phyloP scores from a whole-genome alignment of 2,329 filamentous ascomycete genomes.

The Fusarium lyarnte region DNA sequence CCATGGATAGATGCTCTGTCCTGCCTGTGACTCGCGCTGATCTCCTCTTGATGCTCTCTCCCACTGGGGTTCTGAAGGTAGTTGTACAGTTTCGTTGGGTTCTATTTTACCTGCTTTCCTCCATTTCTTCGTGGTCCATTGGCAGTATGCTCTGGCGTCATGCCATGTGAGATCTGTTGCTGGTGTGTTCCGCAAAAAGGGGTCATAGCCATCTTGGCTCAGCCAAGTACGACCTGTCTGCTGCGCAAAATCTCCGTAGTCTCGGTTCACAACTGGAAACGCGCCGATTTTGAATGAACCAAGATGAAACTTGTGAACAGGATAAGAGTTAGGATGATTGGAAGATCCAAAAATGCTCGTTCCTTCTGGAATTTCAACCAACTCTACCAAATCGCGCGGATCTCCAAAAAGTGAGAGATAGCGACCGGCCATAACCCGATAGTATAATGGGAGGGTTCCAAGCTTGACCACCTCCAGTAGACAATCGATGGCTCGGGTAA shows the following conservation, averaged over 20 bases:
- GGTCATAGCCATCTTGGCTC: background rate
- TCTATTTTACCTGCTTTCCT: background rate
- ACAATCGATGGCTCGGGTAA: background rate
- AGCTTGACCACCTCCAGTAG: background rate
- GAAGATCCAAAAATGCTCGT: background rate
- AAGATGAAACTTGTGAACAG: background rate
- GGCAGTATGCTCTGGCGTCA: background rate
- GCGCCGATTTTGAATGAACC: background rate
- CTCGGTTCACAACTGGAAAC: background rate
- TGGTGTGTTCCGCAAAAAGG: background rate
- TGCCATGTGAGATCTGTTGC: background rate
- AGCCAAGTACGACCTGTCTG: background rate
- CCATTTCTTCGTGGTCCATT: background rate
- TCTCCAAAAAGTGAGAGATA: background rate
- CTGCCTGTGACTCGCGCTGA: background rate
- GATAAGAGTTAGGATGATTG: background rate
- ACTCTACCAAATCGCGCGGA: rapidly evolving
- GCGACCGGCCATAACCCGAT: background rate
- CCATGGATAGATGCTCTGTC: background rate
- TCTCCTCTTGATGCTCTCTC: background rate
- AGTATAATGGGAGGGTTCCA: background rate
- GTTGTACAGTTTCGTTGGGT: background rate
- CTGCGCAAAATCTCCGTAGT: background rate
- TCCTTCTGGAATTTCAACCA: background rate
- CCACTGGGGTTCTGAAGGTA: background rate